phyloP scores from a whole-genome alignment of 2,329 filamentous ascomycete species.

The Cercospora zeae-maydis region DNA sequence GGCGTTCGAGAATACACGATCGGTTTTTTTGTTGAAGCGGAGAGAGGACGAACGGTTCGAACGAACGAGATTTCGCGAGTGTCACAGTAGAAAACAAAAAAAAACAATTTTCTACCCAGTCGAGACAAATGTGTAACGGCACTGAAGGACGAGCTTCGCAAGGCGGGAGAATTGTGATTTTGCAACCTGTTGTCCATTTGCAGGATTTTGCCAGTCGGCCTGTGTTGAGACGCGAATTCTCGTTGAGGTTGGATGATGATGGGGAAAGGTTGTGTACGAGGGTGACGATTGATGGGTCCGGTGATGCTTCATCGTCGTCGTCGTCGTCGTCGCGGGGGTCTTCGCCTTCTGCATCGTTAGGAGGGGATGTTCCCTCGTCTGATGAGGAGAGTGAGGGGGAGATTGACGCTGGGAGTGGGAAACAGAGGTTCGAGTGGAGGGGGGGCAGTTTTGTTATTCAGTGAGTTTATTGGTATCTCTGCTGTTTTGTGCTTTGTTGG shows the following conservation, averaged over 20 bases:
- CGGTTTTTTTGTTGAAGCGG: too few relatives aligned
- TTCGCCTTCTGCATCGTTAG: background rate
- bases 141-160: constrained; percentile 17
- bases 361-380: background rate
- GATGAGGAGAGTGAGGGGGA: background rate
- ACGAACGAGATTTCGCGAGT: too few relatives aligned
- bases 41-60: too few relatives aligned
- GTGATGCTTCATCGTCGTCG: background rate
- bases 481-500: background rate
- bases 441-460: constrained; percentile 25
- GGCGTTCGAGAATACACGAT: too few relatives aligned
- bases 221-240: constrained; percentile 20
- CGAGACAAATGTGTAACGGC: constrained; percentile 28
- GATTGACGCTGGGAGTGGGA: background rate
- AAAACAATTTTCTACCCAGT: too few relatives aligned
- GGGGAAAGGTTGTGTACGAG: constrained; percentile 12
- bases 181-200: constrained; percentile 17
- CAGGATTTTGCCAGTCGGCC: constrained; percentile 5
- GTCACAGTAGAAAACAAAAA: too few relatives aligned
- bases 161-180: constrained; percentile 30
- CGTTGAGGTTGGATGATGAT: constrained; percentile 22
- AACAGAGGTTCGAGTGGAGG: background rate
- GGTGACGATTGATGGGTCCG: constrained; percentile 26
- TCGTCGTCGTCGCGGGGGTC: background rate
- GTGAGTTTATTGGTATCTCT: constrained; percentile 13